phyloP scores from a whole-genome alignment of 2,329 filamentous ascomycete species.

The Claviceps sp. region DNA sequence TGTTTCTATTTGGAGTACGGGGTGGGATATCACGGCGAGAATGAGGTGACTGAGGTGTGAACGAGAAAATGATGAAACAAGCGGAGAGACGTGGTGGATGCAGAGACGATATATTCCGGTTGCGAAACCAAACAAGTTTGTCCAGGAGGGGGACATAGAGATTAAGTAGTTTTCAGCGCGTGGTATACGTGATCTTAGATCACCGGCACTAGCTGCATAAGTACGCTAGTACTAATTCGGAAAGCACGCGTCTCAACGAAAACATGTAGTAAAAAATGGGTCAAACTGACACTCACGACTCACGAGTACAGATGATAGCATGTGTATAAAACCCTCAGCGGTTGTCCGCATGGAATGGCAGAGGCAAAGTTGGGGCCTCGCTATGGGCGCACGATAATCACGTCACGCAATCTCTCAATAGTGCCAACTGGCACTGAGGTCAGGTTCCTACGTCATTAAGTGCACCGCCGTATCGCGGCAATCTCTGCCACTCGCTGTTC shows the following conservation, averaged over 20 bases:
- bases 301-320: not conserved
- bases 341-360: no score
- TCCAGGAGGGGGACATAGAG: conserved; percentile 31
- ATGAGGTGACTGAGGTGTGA: conserved; percentile 1
- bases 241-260: conserved; percentile 15
- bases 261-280: conserved; percentile 13
- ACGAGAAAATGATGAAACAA: conserved; percentile 2
- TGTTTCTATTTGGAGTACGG: conserved; percentile 10
- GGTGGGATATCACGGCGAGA: no score
- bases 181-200: conserved; percentile 34
- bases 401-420: not conserved
- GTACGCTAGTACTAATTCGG: conserved; percentile 19
- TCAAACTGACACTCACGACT: conserved; percentile 7
- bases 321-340: not conserved
- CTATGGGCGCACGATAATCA: not conserved
- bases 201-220: conserved; percentile 18
- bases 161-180: conserved; percentile 46
- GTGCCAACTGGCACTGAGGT: not conserved
- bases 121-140: conserved; percentile 20
- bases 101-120: conserved; percentile 24
- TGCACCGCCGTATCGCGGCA: not conserved
- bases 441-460: not conserved
- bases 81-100: conserved; percentile 18
- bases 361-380: no score
- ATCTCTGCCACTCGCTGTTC: not conserved